Base-by-base conservation (phyloP, 177 flowering plant genomes). In the Vitis hybrid region DNA sequence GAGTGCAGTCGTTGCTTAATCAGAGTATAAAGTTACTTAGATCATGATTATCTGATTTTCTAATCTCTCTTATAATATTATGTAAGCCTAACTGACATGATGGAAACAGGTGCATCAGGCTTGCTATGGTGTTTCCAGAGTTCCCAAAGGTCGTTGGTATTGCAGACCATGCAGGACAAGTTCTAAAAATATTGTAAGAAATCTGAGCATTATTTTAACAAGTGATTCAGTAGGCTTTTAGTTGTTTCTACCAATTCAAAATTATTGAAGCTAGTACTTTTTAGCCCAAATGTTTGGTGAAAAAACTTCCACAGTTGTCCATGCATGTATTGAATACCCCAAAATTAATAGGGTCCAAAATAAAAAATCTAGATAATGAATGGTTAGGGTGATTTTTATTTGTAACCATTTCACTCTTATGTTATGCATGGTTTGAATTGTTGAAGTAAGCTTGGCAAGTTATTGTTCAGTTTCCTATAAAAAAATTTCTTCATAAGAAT, bases 31-130 rank as follows among this genome's bases (percentile, higher is more conserved):
- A 11, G 55, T 50, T 51, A 48, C 12, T 14, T 26, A 20, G 50
- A 57, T 49, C 26, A 31, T 60, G 60, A 51, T 61, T 67, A 19
- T 12, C 33, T 67, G 58, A 33, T 60, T 66, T 19, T 19, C 52
- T 64, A 33, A 0, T 55, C 52, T 55, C 18, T 20, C 10, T 71
- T 13, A 3, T 20, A 19, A 22, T 65, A 50, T 60, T 52, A 22
- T 57, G 5, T 70, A 10, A 45, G 29, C 12, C 55, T 26, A 51
- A 69, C 45, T 62, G 20, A 64, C 63, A 16, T 65, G 66, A 12
- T 75, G 45, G 45, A 68, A 67, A 65, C 79, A 88, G 89, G 89
- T 86, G 64, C 89, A 85, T 64, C 92, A 86, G 61, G 88, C 90
- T 76, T 88, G 92, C 76, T 88, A 85, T 80, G 89, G 87, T 68